A percentile compares a stretch with the other conserved stretches of the same genome.
phyloP scores from a whole-genome alignment of 1,284 basidiomycete genomes.

The Paramarasmius palmivorus region DNA sequence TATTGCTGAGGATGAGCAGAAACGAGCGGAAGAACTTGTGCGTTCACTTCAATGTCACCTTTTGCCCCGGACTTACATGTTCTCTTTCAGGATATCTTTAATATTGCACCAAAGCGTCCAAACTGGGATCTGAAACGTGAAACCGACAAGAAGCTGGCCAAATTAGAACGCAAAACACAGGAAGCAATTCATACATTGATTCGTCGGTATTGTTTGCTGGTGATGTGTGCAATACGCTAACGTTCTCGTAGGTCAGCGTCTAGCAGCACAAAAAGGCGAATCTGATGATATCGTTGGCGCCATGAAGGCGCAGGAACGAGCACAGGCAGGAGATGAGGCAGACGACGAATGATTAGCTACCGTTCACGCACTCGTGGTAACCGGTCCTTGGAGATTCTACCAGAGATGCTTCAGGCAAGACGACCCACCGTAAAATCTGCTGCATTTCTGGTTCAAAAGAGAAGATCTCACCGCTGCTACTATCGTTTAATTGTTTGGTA shows the following conservation, averaged over 20 bases:
- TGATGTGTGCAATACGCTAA: conserved; percentile 19
- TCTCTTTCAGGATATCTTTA: conserved; percentile 82
- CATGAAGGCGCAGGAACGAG: conserved; percentile 69
- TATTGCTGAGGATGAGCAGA: conserved; percentile 83
- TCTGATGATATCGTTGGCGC: conserved; percentile 77
- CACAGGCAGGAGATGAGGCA: conserved; percentile 46
- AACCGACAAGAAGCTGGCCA: conserved; percentile 86
- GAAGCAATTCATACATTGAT: conserved; percentile 92
- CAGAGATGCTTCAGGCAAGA: too few species aligned
- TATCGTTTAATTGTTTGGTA: too few species aligned
- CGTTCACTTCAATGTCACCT: conserved; percentile 27
- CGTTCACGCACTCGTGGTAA: too few species aligned
- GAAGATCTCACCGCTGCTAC: too few species aligned
- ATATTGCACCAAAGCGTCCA: conserved; percentile 93
- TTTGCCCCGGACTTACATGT: conserved; percentile 1
- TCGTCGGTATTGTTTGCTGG: conserved; percentile 56
- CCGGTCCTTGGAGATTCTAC: too few species aligned
- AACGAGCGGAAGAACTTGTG: conserved; percentile 85
- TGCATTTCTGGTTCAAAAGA: too few species aligned
- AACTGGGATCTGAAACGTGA: conserved; percentile 99
- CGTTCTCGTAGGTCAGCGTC: conserved; percentile 59
- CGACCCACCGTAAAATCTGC: too few species aligned
- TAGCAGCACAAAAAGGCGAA: conserved; percentile 74
- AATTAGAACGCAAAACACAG: conserved; percentile 88
- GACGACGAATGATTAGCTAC: conserved; percentile 10